A percentile compares a stretch with the other conserved stretches of the same genome.
Evolutionary conservation across 148 eudicot genomes (phyloP).

Genomic region (Nepenthes gracilis): DNA sequence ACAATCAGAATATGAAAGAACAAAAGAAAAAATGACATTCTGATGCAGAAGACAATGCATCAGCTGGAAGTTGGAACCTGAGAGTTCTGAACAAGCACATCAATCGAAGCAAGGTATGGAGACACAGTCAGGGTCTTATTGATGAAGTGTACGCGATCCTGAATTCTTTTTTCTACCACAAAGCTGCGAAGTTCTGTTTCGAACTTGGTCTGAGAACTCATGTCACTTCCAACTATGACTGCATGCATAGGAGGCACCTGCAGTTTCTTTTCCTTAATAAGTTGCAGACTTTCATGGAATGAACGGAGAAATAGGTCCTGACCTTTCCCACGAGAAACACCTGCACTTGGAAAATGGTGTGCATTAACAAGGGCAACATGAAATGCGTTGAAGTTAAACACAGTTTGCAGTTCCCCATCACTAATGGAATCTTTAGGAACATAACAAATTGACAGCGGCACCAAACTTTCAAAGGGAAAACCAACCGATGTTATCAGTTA

Average conservation of each 20-base stretch:
- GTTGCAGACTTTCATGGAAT: conserved; percentile 70
- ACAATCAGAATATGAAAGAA: not conserved
- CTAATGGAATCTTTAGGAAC: no score
- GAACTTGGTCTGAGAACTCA: conserved; percentile 82
- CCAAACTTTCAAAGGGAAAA: no score
- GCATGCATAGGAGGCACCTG: conserved; percentile 88
- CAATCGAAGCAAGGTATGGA: conserved; percentile 84
- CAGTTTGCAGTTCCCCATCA: no score
- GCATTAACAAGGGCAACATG: not conserved
- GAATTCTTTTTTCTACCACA: conserved; percentile 55
- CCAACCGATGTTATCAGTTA: no score
- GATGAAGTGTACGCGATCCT: conserved; percentile 78
- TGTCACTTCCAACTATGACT: conserved; percentile 91
- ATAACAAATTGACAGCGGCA: no score
- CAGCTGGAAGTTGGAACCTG: conserved; percentile 34
- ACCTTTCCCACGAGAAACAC: conserved; percentile 97
- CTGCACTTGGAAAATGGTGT: conserved; percentile 24
- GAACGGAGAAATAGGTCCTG: conserved; percentile 86
- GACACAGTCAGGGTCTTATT: conserved; percentile 86
- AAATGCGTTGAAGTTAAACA: no score
- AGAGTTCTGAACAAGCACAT: conserved; percentile 93
- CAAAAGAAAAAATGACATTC: not conserved
- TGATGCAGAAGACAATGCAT: not conserved
- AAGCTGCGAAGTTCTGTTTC: conserved; percentile 82
- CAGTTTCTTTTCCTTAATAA: conserved; percentile 66